Evolutionary conservation across 169 alveolate species (phyloP).

Genomic region (Plasmodium billcollinsi): DNA sequence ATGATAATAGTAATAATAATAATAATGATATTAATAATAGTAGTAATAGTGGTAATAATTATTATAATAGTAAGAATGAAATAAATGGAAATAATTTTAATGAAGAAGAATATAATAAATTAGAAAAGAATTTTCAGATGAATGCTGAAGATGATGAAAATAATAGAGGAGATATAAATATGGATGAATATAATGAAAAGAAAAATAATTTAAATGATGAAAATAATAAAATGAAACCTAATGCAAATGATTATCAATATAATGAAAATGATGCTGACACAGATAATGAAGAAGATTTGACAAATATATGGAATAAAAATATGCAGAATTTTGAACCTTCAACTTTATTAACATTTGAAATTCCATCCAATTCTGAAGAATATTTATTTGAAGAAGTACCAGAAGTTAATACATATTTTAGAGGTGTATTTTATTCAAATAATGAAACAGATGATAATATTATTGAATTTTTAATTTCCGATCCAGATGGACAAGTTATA

Average conservation of each 20-base stretch:
- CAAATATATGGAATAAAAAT: constrained; percentile 69
- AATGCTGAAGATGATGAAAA: constrained; percentile 6
- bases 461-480: constrained; percentile 36
- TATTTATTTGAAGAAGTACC: constrained; percentile 46
- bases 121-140: constrained; percentile 16
- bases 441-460: constrained; percentile 63
- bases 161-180: background rate
- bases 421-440: constrained; percentile 69
- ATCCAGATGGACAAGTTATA: constrained; percentile 50
- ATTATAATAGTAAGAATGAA: background rate
- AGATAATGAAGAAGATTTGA: constrained; percentile 50
- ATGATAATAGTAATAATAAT: background rate
- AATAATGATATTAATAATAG: background rate
- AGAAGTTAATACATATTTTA: constrained; percentile 39
- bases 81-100: constrained; percentile 28
- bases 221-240: constrained; percentile 55
- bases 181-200: background rate
- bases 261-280: constrained; percentile 15
- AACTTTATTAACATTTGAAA: constrained; percentile 68
- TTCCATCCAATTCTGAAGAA: constrained; percentile 62
- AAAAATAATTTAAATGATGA: background rate
- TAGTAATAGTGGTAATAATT: background rate
- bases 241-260: constrained; percentile 51
- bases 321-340: constrained; percentile 74
- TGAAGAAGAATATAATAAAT: constrained; percentile 29